Conservation (phyloP, 1,139 yeast genomes). For the Blastobotrys illinoisensis region DNA sequence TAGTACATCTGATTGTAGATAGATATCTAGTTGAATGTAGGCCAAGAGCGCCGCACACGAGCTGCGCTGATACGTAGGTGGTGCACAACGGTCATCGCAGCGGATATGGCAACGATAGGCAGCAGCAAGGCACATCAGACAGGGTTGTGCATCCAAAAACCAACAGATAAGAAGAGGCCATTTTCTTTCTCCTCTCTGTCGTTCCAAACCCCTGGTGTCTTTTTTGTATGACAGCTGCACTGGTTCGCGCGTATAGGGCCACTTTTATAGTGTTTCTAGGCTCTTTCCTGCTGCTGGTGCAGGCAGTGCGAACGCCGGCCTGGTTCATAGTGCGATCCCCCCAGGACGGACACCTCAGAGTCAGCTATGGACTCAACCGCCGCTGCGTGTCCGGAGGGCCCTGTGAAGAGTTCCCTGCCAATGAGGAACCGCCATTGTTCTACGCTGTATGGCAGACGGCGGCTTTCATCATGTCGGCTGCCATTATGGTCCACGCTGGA, state of each 20-base stretch:
- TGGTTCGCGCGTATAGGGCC: neutral
- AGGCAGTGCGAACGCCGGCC: neutral
- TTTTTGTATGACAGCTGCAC: neutral
- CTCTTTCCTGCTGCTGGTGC: neutral
- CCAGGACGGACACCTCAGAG: neutral
- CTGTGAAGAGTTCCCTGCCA: neutral
- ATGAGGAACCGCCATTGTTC: neutral
- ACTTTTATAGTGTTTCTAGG: neutral
- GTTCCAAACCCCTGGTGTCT: neutral
- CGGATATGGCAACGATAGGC: neutral
- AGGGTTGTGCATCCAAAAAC: neutral
- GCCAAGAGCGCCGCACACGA: neutral
- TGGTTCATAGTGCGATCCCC: neutral
- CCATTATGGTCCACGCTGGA: slow-evolving; percentile 21
- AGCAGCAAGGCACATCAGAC: neutral
- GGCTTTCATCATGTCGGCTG: slow-evolving; percentile 22
- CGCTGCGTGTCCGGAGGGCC: neutral
- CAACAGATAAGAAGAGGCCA: neutral
- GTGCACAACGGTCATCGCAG: neutral
- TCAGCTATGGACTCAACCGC: neutral
- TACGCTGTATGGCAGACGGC: slow-evolving; percentile 18
- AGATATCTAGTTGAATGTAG: too few species aligned
- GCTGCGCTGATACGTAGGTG: neutral
- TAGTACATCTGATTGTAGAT: too few species aligned
- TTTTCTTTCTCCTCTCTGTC: neutral